phyloP scores from a whole-genome alignment of 2,329 filamentous ascomycete genomes.

The Westerdykella ornata region DNA sequence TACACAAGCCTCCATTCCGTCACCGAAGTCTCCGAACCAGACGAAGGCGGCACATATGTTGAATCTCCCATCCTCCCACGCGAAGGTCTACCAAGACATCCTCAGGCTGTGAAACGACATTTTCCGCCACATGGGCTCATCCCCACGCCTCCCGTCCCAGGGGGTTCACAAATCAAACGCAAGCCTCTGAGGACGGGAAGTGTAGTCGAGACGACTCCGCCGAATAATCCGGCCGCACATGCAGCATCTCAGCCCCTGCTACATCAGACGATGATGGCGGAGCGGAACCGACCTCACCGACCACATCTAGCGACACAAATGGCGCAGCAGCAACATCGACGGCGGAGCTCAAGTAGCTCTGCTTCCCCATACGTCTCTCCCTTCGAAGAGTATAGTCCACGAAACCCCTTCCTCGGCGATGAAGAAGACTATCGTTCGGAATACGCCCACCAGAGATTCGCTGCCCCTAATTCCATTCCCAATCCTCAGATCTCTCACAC shows the following conservation, averaged over 20 bases:
- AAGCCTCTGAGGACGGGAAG: slow-evolving; percentile 16
- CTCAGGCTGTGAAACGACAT: slow-evolving; percentile 2
- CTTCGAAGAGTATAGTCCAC: slow-evolving; percentile 1
- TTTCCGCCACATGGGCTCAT: slow-evolving; percentile 1
- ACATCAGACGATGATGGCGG: slow-evolving; percentile 14
- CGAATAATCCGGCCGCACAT: slow-evolving; percentile 13
- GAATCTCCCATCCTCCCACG: slow-evolving; percentile 18
- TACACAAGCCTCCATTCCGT: slow-evolving; percentile 29
- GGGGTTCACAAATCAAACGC: slow-evolving; percentile 18
- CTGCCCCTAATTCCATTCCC: neutral
- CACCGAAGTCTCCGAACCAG: slow-evolving; percentile 28
- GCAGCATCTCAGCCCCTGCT: slow-evolving; percentile 16
- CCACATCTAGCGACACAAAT: neutral
- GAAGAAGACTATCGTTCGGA: slow-evolving; percentile 32
- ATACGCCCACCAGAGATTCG: slow-evolving; percentile 6
- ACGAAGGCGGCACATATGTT: slow-evolving; percentile 9
- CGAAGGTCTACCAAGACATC: neutral
- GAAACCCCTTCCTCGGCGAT: slow-evolving; percentile 25
- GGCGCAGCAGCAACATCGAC: slow-evolving; percentile 20
- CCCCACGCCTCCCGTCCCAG: slow-evolving; percentile 9
- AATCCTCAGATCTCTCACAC: neutral
- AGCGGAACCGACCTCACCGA: slow-evolving; percentile 7
- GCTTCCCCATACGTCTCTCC: slow-evolving; percentile 7
- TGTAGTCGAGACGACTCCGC: slow-evolving; percentile 1
- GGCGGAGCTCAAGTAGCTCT: slow-evolving; percentile 6